A percentile compares a stretch with the other conserved stretches of the same genome.
phyloP scores from a whole-genome alignment of 1,284 basidiomycete genomes.

The Boletus smithii region DNA sequence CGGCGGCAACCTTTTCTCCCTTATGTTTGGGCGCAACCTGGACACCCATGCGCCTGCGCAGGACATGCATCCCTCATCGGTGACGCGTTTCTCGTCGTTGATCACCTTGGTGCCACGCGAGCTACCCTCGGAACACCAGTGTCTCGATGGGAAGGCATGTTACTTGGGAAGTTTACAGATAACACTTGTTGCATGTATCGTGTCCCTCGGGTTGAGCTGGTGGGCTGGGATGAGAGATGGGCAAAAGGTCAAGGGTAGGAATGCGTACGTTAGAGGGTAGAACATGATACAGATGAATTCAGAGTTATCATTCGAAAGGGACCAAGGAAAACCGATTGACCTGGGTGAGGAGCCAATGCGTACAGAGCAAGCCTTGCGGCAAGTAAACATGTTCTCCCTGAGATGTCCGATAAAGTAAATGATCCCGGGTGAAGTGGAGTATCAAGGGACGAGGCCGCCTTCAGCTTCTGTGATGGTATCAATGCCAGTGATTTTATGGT shows the following conservation, averaged over 20 bases:
- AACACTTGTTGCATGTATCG: conserved; percentile 42
- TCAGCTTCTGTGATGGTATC: too few relatives aligned
- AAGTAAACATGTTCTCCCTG: too few relatives aligned
- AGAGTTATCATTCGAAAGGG: too few relatives aligned
- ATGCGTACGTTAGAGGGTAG: background rate
- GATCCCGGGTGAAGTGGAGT: too few relatives aligned
- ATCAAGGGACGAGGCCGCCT: too few relatives aligned
- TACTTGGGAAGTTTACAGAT: conserved; percentile 45
- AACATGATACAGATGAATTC: too few relatives aligned
- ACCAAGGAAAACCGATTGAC: too few relatives aligned
- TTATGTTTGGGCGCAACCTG: conserved; percentile 78
- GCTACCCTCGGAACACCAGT: conserved; percentile 39
- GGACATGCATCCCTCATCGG: background rate
- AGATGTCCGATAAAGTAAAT: too few relatives aligned
- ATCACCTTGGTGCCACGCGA: conserved; percentile 25
- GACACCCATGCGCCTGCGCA: conserved; percentile 59
- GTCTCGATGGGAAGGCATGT: conserved; percentile 45
- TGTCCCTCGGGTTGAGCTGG: conserved; percentile 42
- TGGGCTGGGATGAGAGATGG: conserved; percentile 44
- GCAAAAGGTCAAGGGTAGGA: conserved; percentile 12
- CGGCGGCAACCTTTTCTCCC: conserved; percentile 81
- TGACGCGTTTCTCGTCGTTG: conserved; percentile 2
- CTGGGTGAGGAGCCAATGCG: too few relatives aligned
- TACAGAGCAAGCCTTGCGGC: too few relatives aligned
- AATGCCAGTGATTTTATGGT: too few relatives aligned